Evolutionary conservation across 2,329 filamentous ascomycete genomes (phyloP).

Genomic region (Hymenoscyphus salicellus): DNA sequence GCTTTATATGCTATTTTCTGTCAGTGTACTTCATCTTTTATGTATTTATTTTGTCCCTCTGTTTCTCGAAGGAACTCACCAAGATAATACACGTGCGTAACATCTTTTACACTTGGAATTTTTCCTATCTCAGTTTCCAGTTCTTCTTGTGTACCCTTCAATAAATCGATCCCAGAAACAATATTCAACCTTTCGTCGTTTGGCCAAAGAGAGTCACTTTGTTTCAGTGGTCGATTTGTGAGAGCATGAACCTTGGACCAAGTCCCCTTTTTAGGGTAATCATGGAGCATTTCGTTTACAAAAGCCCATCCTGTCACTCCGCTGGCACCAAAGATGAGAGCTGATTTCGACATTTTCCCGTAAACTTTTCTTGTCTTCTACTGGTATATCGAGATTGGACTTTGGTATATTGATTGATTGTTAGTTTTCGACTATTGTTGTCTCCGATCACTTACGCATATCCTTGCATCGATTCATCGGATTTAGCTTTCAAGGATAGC

Average conservation of each 20-base stretch:
- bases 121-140: slow-evolving; percentile 37
- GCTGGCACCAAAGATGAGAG: slow-evolving; percentile 41
- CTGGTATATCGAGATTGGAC: no score
- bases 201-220: slow-evolving; percentile 39
- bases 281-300: slow-evolving; percentile 46
- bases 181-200: slow-evolving; percentile 41
- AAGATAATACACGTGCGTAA: slow-evolving; percentile 45
- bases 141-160: slow-evolving; percentile 40
- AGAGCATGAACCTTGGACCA: slow-evolving; percentile 47
- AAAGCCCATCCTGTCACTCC: slow-evolving; percentile 51
- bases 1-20: slow-evolving; percentile 40
- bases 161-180: slow-evolving; percentile 43
- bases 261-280: slow-evolving; percentile 43
- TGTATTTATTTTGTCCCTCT: no score
- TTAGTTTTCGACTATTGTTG: not conserved
- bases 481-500: not conserved
- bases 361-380: no score
- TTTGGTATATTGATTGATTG: not conserved
- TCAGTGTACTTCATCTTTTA: not conserved
- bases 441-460: no score
- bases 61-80: slow-evolving; percentile 25
- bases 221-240: slow-evolving; percentile 43
- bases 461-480: no score
- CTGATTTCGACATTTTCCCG: slow-evolving; percentile 1
- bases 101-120: slow-evolving; percentile 38